phyloP scores from a whole-genome alignment of 2,329 filamentous ascomycete species.

The Colletotrichum lupini region DNA sequence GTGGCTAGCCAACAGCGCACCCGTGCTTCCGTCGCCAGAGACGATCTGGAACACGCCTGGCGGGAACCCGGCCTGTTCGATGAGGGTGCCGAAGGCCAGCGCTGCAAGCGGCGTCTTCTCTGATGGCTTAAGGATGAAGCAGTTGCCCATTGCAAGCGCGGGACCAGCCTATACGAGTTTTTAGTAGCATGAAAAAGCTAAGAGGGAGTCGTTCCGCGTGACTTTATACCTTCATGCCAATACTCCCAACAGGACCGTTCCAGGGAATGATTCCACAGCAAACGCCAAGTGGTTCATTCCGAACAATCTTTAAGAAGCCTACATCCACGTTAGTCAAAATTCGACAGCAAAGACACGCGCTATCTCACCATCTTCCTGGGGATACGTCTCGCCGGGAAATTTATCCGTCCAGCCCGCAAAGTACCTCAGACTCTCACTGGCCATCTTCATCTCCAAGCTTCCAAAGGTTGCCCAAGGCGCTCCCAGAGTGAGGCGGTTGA shows the following conservation, averaged over 20 bases:
- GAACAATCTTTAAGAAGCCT: constrained; percentile 50
- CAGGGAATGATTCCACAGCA: constrained; percentile 49
- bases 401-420: constrained; percentile 41
- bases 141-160: constrained; percentile 56
- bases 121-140: constrained; percentile 55
- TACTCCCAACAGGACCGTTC: constrained; percentile 52
- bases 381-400: constrained; percentile 40
- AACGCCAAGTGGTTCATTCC: constrained; percentile 45
- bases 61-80: constrained; percentile 55
- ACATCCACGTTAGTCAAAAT: not conserved
- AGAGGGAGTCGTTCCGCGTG: not conserved
- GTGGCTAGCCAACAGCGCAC: constrained; percentile 41
- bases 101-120: constrained; percentile 54
- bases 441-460: constrained; percentile 51
- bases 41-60: constrained; percentile 55
- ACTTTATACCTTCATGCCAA: constrained; percentile 49
- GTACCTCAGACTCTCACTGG: constrained; percentile 51
- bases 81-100: constrained; percentile 48
- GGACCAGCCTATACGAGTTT: constrained; percentile 42
- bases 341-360: not conserved
- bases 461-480: constrained; percentile 56
- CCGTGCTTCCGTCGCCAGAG: constrained; percentile 51
- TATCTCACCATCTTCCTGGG: constrained; percentile 50
- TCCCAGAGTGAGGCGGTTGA: constrained; percentile 58
- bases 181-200: not conserved